Evolutionary conservation across 176 grass and related monocot genomes (phyloP).

Genomic region (Oryza longistaminata): DNA sequence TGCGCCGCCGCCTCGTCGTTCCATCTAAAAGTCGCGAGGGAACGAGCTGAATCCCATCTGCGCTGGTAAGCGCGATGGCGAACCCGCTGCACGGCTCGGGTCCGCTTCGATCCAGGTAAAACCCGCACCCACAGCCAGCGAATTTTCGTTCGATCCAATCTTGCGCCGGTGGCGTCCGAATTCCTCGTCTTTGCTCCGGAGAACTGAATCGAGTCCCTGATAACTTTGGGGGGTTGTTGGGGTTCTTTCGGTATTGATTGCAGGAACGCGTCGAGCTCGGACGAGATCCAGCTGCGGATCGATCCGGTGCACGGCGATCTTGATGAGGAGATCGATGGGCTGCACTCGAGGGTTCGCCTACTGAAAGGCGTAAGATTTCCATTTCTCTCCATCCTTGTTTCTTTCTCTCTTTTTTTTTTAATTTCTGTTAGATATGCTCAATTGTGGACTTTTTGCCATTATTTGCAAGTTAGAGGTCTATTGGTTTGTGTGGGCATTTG

Average conservation of each 20-base stretch:
- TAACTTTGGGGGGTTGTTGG: background rate
- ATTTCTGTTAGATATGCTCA: background rate
- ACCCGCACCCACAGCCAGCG: background rate
- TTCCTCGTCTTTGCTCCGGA: background rate
- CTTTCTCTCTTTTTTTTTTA: background rate
- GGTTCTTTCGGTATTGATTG: conserved; percentile 4
- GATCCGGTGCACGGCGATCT: conserved; percentile 65
- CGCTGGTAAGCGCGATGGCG: conserved; percentile 19
- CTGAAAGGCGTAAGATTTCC: conserved; percentile 58
- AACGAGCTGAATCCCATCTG: background rate
- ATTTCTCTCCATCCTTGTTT: background rate
- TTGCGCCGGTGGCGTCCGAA: background rate
- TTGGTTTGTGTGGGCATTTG: background rate
- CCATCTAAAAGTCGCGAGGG: background rate
- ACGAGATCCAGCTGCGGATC: conserved; percentile 83
- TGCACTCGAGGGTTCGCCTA: conserved; percentile 51
- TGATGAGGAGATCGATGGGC: conserved; percentile 69
- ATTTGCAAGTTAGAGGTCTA: background rate
- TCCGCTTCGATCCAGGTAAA: conserved; percentile 71
- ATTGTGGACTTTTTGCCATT: background rate
- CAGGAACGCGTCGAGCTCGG: conserved; percentile 53
- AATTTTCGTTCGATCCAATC: background rate
- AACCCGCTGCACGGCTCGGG: conserved; percentile 62
- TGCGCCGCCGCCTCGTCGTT: background rate
- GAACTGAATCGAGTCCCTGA: background rate